phyloP scores from a whole-genome alignment of 2,329 filamentous ascomycete genomes.

The Pseudocercospora pini-densiflorae region DNA sequence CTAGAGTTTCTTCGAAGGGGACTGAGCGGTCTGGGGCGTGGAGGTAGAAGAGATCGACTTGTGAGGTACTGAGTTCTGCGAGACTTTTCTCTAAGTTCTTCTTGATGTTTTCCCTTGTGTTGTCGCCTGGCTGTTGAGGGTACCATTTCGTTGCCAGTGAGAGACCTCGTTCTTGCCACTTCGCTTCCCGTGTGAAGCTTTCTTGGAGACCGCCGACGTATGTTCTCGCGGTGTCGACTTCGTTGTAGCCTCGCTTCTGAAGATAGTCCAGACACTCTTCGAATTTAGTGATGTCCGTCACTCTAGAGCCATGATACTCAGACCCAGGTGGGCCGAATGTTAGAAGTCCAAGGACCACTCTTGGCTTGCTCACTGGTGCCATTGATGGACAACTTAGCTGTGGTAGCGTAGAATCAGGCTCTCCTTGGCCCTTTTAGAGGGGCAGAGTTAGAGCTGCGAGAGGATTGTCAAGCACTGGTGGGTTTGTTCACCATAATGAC shows the following conservation, averaged over 20 bases:
- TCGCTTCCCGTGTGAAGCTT: constrained; percentile 65
- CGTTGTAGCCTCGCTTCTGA: constrained; percentile 77
- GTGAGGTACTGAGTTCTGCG: constrained; percentile 70
- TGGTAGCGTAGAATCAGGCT: background rate
- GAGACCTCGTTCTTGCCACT: constrained; percentile 78
- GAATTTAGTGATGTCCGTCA: constrained; percentile 71
- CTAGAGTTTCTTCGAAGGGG: constrained; percentile 77
- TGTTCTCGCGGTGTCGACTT: constrained; percentile 78
- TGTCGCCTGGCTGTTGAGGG: background rate
- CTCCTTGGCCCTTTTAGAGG: background rate
- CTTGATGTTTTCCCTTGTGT: constrained; percentile 44
- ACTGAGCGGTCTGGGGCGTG: constrained; percentile 63
- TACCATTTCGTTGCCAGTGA: constrained; percentile 74
- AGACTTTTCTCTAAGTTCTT: constrained; percentile 68
- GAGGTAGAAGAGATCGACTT: constrained; percentile 76
- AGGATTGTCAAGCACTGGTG: no score
- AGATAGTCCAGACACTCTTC: constrained; percentile 74
- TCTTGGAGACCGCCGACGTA: constrained; percentile 77
- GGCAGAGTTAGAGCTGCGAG: background rate
- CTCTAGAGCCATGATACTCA: constrained; percentile 65
- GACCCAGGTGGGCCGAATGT: constrained; percentile 52
- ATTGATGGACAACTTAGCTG: background rate
- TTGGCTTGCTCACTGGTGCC: constrained; percentile 55
- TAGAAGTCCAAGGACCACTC: constrained; percentile 75
- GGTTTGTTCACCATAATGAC: no score